These are phyloP conservation scores for Stropharia rugosoannulata DNA, from an alignment of 768 basidiomycete species.

Conservation along the genomic window DNA sequence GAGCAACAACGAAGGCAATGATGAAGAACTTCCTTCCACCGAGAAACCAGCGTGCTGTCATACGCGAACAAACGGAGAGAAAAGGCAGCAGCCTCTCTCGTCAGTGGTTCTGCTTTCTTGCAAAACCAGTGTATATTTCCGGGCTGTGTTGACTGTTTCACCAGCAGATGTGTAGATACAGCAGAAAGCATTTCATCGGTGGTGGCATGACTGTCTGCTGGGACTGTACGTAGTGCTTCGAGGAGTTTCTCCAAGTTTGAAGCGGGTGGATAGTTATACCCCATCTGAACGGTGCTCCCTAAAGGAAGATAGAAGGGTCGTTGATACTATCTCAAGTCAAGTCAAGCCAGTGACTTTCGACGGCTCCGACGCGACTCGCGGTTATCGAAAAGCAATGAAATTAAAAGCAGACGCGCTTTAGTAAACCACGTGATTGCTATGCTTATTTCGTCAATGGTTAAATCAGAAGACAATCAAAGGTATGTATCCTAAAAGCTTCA, in stretches of 20 bases:
- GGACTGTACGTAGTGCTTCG: constrained; percentile 52
- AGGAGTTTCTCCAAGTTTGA: constrained; percentile 49
- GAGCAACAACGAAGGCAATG: constrained; percentile 62
- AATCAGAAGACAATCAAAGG: too few relatives aligned
- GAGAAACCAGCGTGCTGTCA: constrained; percentile 49
- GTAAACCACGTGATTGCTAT: not conserved
- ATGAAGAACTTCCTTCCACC: constrained; percentile 62
- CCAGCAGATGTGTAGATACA: not conserved
- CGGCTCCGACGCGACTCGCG: not conserved
- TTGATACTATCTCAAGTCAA: not conserved
- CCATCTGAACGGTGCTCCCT: not conserved
- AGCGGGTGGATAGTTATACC: constrained; percentile 6
- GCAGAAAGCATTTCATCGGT: constrained; percentile 46
- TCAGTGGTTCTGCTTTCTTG: constrained; percentile 50
- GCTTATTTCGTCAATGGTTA: too few relatives aligned
- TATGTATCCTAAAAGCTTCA: too few relatives aligned
- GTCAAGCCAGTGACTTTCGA: not conserved
- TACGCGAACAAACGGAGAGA: constrained; percentile 84
- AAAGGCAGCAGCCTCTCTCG: constrained; percentile 73
- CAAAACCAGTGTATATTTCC: constrained; percentile 83
- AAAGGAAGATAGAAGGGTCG: not conserved
- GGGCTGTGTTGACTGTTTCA: not conserved
- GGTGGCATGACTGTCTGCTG: constrained; percentile 49
- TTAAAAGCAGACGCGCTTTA: constrained; percentile 1
- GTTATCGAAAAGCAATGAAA: not conserved